These are phyloP conservation scores for Didymella glomerata DNA, from an alignment of 2,329 filamentous ascomycete genomes.

Conservation along the genomic window DNA sequence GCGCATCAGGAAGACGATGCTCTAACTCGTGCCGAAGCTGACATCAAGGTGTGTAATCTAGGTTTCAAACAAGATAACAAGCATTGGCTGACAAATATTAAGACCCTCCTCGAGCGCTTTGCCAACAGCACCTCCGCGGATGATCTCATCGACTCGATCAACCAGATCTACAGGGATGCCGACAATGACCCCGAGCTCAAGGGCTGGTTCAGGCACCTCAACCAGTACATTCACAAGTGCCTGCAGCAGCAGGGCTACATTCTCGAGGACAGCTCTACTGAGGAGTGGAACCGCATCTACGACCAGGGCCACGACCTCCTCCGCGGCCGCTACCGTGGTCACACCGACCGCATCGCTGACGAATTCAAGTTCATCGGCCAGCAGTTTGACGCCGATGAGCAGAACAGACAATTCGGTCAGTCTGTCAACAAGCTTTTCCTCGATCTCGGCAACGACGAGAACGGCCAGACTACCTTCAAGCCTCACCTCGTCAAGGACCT, in stretches of 20 bases:
- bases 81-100: conserved; percentile 61
- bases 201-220: conserved; percentile 83
- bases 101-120: conserved; percentile 91
- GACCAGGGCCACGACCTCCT: conserved; percentile 87
- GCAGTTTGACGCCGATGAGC: conserved; percentile 87
- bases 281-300: conserved; percentile 84
- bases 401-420: conserved; percentile 81
- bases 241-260: conserved; percentile 92
- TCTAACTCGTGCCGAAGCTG: conserved; percentile 76
- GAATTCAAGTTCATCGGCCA: conserved; percentile 89
- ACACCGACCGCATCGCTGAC: conserved; percentile 86
- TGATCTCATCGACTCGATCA: conserved; percentile 84
- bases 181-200: conserved; percentile 86
- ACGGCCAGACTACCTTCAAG: conserved; percentile 90
- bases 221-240: conserved; percentile 81
- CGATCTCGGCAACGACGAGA: conserved; percentile 86
- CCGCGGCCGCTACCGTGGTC: conserved; percentile 83
- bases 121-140: conserved; percentile 92
- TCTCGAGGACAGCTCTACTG: conserved; percentile 78
- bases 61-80: conserved; percentile 51
- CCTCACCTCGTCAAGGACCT: conserved; percentile 90
- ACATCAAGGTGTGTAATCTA: conserved; percentile 71
- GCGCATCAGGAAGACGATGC: conserved; percentile 71
- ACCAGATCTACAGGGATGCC: conserved; percentile 85
- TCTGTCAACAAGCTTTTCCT: conserved; percentile 85